Evolutionary conservation across 805 yeast genomes (phyloP), one percentile per base, ranked within the genome.

Genomic region (Candida adriatica): DNA sequence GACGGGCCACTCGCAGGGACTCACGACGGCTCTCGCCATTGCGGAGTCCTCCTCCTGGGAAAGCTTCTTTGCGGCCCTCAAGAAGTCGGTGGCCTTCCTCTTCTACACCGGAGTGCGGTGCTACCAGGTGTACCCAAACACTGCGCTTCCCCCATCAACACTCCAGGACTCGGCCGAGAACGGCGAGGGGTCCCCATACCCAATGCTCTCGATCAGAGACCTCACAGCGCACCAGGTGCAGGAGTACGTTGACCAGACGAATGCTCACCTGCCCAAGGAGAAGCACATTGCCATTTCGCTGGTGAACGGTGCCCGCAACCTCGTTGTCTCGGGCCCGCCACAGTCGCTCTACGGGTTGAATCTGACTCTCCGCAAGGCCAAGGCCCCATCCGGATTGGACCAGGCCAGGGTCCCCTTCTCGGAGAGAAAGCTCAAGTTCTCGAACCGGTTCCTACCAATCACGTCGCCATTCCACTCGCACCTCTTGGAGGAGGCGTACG

Each of bases 261-360:
- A 92, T 65, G 75, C 81, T 55, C 97, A 88, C 64, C 73, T 92
- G 64, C 96, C 98, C 47, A 64, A 68, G 32, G 95, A 85, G 50
- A 86, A 85, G 62, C 95, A 86, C 55, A 80, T 92, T 52, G 84
- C 79, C 39, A 79, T 92, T 43, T 87, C 97, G 26, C 74, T 92
- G 57, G 71, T 88, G 48, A 92, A 92, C 56, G 98, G 98, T 59
- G 95, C 95, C 29, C 76, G 95, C 66, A 85, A 87, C 61, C 71
- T 87, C 64, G 98, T 92, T 35, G 87, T 90, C 29, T 75, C 94
- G 15, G 99, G 99, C 59, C 98, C 97, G 29, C 97, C 99, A 35
- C 95, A 88, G 70, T 87, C 97, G 4, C 68, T 92, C 41, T 92
- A 90, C 51, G 99, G 99, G 69, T 73, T 92, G 51, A 88, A 88